phyloP scores from a whole-genome alignment of 495 filamentous ascomycete genomes.

The Cryomyces minteri region DNA sequence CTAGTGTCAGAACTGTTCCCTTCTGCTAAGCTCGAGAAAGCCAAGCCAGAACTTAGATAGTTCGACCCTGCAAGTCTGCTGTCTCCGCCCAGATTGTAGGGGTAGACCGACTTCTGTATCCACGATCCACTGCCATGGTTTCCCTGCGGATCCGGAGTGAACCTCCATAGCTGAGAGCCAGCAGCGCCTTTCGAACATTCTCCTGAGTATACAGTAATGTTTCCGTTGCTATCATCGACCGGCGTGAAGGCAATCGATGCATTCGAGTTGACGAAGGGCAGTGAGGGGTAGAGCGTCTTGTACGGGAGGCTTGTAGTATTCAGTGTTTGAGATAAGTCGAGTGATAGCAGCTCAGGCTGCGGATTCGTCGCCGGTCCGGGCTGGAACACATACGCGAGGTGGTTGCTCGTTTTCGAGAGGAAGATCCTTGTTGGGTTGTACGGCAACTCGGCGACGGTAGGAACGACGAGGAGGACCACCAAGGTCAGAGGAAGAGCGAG shows the following conservation, averaged over 20 bases:
- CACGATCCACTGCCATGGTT: slow-evolving; percentile 35
- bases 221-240: slow-evolving; percentile 41
- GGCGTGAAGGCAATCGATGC: slow-evolving; percentile 36
- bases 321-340: slow-evolving; percentile 43
- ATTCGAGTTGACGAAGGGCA: slow-evolving; percentile 42
- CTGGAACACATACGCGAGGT: slow-evolving; percentile 42
- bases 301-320: slow-evolving; percentile 30
- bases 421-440: slow-evolving; percentile 58
- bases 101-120: slow-evolving; percentile 19
- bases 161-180: slow-evolving; percentile 37
- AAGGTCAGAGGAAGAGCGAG: slow-evolving; percentile 3
- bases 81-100: slow-evolving; percentile 14
- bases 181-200: slow-evolving; percentile 33
- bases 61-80: slow-evolving; percentile 32
- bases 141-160: slow-evolving; percentile 20
- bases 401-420: slow-evolving; percentile 27
- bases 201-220: slow-evolving; percentile 51
- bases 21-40: slow-evolving; percentile 43
- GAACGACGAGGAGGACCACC: slow-evolving; percentile 1
- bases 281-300: slow-evolving; percentile 34
- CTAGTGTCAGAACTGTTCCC: slow-evolving; percentile 27
- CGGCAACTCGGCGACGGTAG: slow-evolving; percentile 27
- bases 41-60: slow-evolving; percentile 45
- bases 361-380: slow-evolving; percentile 21
- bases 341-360: slow-evolving; percentile 33